Evolutionary conservation across 495 filamentous ascomycete genomes (phyloP), one percentile per base, ranked within the genome.

Genomic region (Cercophora newfieldiana): DNA sequence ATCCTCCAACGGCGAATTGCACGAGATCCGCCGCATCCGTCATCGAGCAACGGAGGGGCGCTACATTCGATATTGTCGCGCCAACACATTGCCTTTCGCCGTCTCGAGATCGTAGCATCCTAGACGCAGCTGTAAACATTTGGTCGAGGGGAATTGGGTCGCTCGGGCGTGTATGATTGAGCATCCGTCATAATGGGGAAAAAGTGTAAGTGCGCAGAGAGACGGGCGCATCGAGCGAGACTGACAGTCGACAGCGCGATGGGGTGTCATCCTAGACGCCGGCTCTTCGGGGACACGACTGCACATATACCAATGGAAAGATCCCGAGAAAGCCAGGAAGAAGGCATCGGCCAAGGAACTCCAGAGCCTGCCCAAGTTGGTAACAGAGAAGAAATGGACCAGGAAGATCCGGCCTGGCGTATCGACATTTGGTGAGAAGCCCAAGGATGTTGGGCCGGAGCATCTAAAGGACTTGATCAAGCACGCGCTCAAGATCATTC

Each of bases 331-430:
- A 63, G 91, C 92, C 56, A 85, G 86, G 51, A 84, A 88, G 66
- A 75, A 85, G 31, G 88, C 88, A 16, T 81, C 83, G 54, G 70
- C 75, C 30, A 74, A 87, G 30, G 85, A 92, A 19, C 74, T 96
- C 55, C 82, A 85, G 58, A 87, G 84, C 29, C 79, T 99, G 7
- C 96, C 95, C 3, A 87, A 87, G 63, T 81, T 98, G 64, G 84
- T 88, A 67, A 96, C 93, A 8, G 89, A 94, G 65, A 89, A 91
- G 70, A 83, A 90, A 74, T 97, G 93, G 90, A 94, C 91, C 2
- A 93, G 93, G 79, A 99, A 99, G 79, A 94, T 94, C 49, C 84
- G 90, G 54, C 95, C 95, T 1, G 94, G 95, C 24, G 89, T 99
- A 50, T 97, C 95, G 24, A 92, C 92, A 0, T 98, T 96, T 68